Conservation (phyloP, 192 early-diverging fungal species). For the Coemansia sp. region DNA sequence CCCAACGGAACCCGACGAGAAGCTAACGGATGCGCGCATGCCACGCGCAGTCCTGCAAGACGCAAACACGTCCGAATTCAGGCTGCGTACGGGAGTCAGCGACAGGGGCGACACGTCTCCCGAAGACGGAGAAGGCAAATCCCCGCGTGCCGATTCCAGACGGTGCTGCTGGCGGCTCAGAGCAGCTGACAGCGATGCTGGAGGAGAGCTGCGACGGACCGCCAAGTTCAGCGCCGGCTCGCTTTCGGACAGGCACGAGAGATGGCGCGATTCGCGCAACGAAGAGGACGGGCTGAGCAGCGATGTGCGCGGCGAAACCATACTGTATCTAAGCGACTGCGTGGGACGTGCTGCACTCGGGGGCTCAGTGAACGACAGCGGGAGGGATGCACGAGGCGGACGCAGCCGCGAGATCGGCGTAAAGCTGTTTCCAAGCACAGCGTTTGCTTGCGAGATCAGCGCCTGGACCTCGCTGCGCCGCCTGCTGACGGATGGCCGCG, state of each 20-base stretch:
- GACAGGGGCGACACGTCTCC: constrained; percentile 19
- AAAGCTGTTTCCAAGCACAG: constrained; percentile 25
- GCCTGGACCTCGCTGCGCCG: constrained; percentile 46
- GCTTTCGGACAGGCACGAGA: neutral
- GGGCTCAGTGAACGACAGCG: constrained; percentile 5
- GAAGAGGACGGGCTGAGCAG: constrained; percentile 3
- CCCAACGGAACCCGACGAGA: neutral
- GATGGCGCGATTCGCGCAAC: neutral
- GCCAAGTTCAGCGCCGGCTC: neutral
- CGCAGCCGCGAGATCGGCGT: constrained; percentile 10
- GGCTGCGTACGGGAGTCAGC: constrained; percentile 21
- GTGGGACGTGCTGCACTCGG: neutral
- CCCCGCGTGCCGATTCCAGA: constrained; percentile 15
- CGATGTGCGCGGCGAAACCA: constrained; percentile 18
- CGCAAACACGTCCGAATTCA: constrained; percentile 9
- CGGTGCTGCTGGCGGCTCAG: constrained; percentile 30
- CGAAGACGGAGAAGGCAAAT: neutral
- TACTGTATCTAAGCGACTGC: constrained; percentile 4
- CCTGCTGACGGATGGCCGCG: constrained; percentile 9
- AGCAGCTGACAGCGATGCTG: constrained; percentile 13
- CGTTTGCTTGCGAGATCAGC: constrained; percentile 48
- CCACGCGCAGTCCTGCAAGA: neutral
- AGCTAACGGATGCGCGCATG: neutral
- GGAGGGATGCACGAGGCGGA: constrained; percentile 44
- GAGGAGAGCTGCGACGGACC: constrained; percentile 6